A percentile compares a stretch with the other conserved stretches of the same genome.
Evolutionary conservation across 805 yeast genomes (phyloP).

Genomic region (Ogataea kodamae): DNA sequence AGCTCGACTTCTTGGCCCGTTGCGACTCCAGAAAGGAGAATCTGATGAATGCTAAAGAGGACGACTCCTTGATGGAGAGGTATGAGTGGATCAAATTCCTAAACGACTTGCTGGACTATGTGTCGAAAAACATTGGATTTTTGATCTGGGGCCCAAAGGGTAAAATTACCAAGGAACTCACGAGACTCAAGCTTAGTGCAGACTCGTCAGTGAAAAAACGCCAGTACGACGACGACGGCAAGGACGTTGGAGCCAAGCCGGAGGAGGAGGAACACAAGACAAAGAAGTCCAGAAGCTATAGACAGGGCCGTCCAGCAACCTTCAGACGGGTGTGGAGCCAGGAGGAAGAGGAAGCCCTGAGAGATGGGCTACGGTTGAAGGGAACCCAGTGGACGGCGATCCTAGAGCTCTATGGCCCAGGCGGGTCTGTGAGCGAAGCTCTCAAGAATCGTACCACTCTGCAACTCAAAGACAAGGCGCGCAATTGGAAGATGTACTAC

Average conservation of each 20-base stretch:
- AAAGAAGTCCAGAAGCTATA: constrained; percentile 13
- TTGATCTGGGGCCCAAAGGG: constrained; percentile 61
- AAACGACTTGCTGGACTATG: constrained; percentile 73
- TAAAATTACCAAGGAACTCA: constrained; percentile 28
- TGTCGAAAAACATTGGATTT: constrained; percentile 67
- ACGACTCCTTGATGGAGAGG: constrained; percentile 56
- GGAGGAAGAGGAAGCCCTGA: constrained; percentile 82
- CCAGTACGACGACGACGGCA: constrained; percentile 5
- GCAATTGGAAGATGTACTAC: constrained; percentile 90
- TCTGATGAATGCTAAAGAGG: constrained; percentile 45
- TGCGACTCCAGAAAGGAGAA: constrained; percentile 69
- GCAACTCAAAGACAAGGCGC: constrained; percentile 92
- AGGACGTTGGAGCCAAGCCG: constrained; percentile 8
- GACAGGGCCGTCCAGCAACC: constrained; percentile 29
- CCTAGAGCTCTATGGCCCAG: constrained; percentile 87
- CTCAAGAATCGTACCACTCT: constrained; percentile 86
- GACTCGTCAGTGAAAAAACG: constrained; percentile 9
- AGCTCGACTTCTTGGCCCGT: constrained; percentile 70
- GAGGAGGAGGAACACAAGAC: constrained; percentile 13
- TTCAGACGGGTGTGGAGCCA: constrained; percentile 77
- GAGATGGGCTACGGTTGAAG: constrained; percentile 72
- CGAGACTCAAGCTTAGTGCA: constrained; percentile 12
- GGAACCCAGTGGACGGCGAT: constrained; percentile 97
- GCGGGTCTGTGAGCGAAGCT: constrained; percentile 80
- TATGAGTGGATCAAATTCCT: constrained; percentile 87